Evolutionary conservation across 2,329 filamentous ascomycete genomes (phyloP).

Genomic region (Rhexocercosporidium sp.): DNA sequence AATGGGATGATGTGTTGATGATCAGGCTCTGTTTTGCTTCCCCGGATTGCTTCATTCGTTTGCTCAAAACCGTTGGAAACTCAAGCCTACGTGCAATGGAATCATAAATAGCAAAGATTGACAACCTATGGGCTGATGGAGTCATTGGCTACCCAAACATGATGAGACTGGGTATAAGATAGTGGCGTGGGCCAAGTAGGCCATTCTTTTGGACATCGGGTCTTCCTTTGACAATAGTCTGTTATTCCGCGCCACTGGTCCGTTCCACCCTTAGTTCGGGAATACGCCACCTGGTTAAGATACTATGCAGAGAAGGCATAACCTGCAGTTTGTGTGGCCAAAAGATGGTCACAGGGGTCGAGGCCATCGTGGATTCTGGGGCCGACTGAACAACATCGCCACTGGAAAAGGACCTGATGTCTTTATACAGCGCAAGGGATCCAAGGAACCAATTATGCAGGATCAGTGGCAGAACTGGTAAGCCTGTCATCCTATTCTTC

Average conservation of each 20-base stretch:
- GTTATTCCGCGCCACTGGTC: too few species aligned
- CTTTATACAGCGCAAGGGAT: constrained; percentile 40
- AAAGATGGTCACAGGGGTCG: constrained; percentile 38
- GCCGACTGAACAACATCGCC: constrained; percentile 44
- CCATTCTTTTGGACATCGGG: too few species aligned
- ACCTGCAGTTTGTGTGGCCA: constrained; percentile 39
- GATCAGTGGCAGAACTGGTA: constrained; percentile 42
- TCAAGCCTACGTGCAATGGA: constrained; percentile 20
- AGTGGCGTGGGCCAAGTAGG: constrained; percentile 12
- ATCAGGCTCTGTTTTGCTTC: constrained; percentile 3
- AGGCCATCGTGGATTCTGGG: constrained; percentile 36
- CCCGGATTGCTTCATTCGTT: constrained; percentile 24
- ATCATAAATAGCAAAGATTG: constrained; percentile 30
- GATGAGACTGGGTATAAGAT: constrained; percentile 24
- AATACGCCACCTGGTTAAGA: neutral
- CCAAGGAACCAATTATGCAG: constrained; percentile 28
- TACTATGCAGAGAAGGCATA: constrained; percentile 8
- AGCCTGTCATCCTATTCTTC: neutral
- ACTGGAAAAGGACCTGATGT: constrained; percentile 49
- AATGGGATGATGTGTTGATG: neutral
- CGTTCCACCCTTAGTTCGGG: neutral
- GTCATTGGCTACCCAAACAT: constrained; percentile 27
- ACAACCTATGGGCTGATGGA: constrained; percentile 24
- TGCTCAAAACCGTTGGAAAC: constrained; percentile 8
- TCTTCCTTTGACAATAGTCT: too few species aligned